Conservation (phyloP, 1,139 yeast genomes). For the Zygoascus sp. region DNA sequence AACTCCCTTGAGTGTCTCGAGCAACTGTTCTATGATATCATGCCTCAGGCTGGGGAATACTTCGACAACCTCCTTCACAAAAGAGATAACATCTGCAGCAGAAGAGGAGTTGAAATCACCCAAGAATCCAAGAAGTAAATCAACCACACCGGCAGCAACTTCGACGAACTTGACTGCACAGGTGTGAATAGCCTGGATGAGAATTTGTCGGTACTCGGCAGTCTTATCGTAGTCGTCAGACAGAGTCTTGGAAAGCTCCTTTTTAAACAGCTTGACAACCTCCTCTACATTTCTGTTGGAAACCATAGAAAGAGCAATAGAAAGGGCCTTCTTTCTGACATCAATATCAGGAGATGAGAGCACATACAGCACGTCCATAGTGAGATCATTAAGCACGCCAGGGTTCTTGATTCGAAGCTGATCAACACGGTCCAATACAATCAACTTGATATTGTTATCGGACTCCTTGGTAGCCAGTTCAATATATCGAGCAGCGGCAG, state of each 20-base stretch:
- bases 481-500: conserved; percentile 77
- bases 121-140: conserved; percentile 78
- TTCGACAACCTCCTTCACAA: conserved; percentile 91
- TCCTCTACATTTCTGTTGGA: conserved; percentile 90
- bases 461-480: conserved; percentile 88
- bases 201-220: conserved; percentile 80
- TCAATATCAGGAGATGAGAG: conserved; percentile 84
- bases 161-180: conserved; percentile 86
- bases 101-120: conserved; percentile 77
- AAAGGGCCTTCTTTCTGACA: conserved; percentile 83
- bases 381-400: conserved; percentile 79
- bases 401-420: conserved; percentile 72
- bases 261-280: conserved; percentile 84
- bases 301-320: conserved; percentile 73
- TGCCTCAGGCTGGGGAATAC: conserved; percentile 79
- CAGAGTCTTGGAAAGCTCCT: conserved; percentile 76
- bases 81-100: conserved; percentile 84
- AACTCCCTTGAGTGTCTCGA: conserved; percentile 58
- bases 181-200: conserved; percentile 83
- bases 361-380: conserved; percentile 81
- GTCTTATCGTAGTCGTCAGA: conserved; percentile 64
- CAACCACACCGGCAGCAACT: conserved; percentile 89
- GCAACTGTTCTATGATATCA: conserved; percentile 59
- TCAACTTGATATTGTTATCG: conserved; percentile 88
- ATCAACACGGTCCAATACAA: conserved; percentile 80